Base-by-base conservation (phyloP, 768 basidiomycete species). In the Boletus speciosus region DNA sequence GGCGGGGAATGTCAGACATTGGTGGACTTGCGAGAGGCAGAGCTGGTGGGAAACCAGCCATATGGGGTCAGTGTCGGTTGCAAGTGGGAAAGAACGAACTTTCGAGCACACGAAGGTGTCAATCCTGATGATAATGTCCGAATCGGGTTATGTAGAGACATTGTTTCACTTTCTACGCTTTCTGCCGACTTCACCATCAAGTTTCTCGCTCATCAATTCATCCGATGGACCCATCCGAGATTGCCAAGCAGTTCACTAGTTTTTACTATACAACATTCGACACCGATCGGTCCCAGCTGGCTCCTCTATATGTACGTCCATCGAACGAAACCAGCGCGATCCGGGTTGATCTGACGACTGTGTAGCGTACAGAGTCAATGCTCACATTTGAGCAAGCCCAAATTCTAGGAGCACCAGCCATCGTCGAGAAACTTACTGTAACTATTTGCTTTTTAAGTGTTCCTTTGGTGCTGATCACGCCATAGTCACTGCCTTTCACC, bases 191-290 rank as follows among this genome's bases (percentile, higher is more conserved):
- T 16, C 38, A 31, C 36, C 19, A 68, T 51, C 41, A 29, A 45
- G 41, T 40, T 49, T 46, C 52, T 58, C 43, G 40, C 19, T 52
- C 52, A 63, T 58, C 54, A 51, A 32, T 67, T 67, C 66, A 88
- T 88, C 37, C 42, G 87, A 82, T 85, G 59, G 90, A 93, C 72
- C 78, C 88, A 67, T 80, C 81, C 66, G 59, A 71, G 8, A 78
- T 98, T 68, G 91, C 93, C 9, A 79, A 83, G 67, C 84, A 93
- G 63, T 93, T 92, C 68, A 79, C 81, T 57, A 74, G 82, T 31
- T 96, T 79, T 74, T 98, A 97, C 81, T 98, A 97, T 74, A 3
- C 56, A 0, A 82, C 81, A 1, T 96, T 98, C 65, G 88, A 93
- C 66, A 2, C 67, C 7, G 70, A 87, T 69, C 83, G 94, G 39